Conservation (phyloP, 257 asterid species). For the Solanum clarkiae region DNA sequence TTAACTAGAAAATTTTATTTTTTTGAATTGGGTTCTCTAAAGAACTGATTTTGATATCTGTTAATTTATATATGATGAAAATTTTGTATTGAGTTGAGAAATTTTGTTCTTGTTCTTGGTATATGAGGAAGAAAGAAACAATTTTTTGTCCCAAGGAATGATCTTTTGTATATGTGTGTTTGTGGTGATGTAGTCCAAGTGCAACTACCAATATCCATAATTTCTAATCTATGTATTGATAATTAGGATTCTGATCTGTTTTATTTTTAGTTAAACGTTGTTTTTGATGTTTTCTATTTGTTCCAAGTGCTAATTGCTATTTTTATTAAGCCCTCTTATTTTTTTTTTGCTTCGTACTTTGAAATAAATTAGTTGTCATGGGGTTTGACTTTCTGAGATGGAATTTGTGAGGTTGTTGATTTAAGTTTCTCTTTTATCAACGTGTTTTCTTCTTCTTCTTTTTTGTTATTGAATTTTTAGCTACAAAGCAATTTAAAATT, state of each 20-base stretch:
- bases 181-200: not conserved
- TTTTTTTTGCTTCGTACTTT: not conserved
- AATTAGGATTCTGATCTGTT: not conserved
- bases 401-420: not conserved
- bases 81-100: no score
- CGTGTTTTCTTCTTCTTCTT: no score
- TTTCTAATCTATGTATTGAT: not conserved
- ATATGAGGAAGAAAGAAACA: not conserved
- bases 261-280: not conserved
- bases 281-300: not conserved
- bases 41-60: not conserved
- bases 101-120: not conserved
- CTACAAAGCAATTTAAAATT: not conserved
- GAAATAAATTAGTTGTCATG: not conserved
- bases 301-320: not conserved
- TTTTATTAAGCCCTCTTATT: not conserved
- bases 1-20: not conserved
- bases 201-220: not conserved
- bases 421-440: not conserved
- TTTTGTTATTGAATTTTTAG: no score
- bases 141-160: not conserved
- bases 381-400: not conserved
- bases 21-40: not conserved
- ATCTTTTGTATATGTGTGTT: not conserved
- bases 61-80: not conserved